A percentile compares a stretch with the other conserved stretches of the same genome.
phyloP scores from a whole-genome alignment of 768 basidiomycete species.

The Pleurotus pulmonarius region DNA sequence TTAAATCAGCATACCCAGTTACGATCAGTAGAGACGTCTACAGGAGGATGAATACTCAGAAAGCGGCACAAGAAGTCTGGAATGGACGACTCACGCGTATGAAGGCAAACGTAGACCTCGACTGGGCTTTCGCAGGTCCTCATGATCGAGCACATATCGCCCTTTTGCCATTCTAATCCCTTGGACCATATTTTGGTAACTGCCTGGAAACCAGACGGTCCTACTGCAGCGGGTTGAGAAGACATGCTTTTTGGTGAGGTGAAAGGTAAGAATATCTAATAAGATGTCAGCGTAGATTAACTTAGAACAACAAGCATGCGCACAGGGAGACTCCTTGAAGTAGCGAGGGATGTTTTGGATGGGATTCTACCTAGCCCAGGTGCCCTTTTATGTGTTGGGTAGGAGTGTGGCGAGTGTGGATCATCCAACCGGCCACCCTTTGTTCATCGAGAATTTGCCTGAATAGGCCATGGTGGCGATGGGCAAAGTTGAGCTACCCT shows the following conservation, averaged over 20 bases:
- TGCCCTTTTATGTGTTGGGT: not conserved
- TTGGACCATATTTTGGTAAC: not conserved
- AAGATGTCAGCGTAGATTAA: not conserved
- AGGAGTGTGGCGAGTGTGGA: too few species aligned
- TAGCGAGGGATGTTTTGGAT: not conserved
- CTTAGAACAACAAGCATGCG: not conserved
- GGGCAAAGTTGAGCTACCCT: not conserved
- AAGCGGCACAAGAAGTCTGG: not conserved
- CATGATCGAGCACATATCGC: conserved; percentile 2
- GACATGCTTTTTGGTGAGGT: not conserved
- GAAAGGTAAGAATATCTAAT: not conserved
- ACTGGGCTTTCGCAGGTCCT: not conserved
- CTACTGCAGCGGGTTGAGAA: not conserved
- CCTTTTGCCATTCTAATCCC: not conserved
- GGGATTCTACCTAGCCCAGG: not conserved
- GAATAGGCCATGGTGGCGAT: not conserved
- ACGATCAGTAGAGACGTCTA: not conserved
- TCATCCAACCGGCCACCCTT: not conserved
- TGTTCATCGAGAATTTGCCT: not conserved
- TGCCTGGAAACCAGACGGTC: not conserved
- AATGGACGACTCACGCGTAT: not conserved
- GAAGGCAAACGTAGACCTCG: not conserved
- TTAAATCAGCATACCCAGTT: not conserved
- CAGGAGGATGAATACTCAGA: not conserved
- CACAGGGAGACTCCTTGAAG: not conserved